A percentile compares a stretch with the other conserved stretches of the same genome.
phyloP scores from a whole-genome alignment of 2,329 filamentous ascomycete genomes.

The Albifimbria verrucaria region DNA sequence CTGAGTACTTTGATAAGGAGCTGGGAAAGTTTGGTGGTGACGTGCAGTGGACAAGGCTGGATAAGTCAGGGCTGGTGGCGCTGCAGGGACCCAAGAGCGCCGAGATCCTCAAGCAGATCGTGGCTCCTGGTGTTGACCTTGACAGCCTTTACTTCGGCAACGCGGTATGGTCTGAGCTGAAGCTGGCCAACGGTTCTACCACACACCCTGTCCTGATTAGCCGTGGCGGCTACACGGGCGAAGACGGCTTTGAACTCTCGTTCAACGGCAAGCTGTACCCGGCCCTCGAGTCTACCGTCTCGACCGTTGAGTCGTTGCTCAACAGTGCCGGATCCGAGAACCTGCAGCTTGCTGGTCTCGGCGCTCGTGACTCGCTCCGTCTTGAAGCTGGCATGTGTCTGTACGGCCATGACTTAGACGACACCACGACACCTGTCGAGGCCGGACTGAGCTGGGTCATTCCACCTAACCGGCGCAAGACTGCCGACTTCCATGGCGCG shows the following conservation, averaged over 20 bases:
- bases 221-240: slow-evolving; percentile 92
- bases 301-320: slow-evolving; percentile 67
- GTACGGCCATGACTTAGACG: slow-evolving; percentile 97
- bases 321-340: slow-evolving; percentile 55
- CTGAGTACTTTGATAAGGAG: slow-evolving; percentile 69
- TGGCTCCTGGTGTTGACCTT: slow-evolving; percentile 56
- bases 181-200: slow-evolving; percentile 48
- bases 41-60: slow-evolving; percentile 66
- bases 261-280: slow-evolving; percentile 50
- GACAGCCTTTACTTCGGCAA: slow-evolving; percentile 78
- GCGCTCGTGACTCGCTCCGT: slow-evolving; percentile 85
- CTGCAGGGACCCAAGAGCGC: slow-evolving; percentile 81
- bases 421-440: slow-evolving; percentile 61
- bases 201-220: slow-evolving; percentile 60
- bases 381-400: slow-evolving; percentile 98
- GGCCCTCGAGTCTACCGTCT: slow-evolving; percentile 39
- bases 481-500: slow-evolving; percentile 80
- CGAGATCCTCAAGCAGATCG: slow-evolving; percentile 62
- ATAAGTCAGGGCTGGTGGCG: slow-evolving; percentile 76
- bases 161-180: slow-evolving; percentile 63
- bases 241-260: slow-evolving; percentile 97
- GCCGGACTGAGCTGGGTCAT: slow-evolving; percentile 72
- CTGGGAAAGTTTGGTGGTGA: slow-evolving; percentile 55
- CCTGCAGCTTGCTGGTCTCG: slow-evolving; percentile 80
- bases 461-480: slow-evolving; percentile 66